Evolutionary conservation across 306 rosid genomes (phyloP).

Genomic region (Malus orientalis): DNA sequence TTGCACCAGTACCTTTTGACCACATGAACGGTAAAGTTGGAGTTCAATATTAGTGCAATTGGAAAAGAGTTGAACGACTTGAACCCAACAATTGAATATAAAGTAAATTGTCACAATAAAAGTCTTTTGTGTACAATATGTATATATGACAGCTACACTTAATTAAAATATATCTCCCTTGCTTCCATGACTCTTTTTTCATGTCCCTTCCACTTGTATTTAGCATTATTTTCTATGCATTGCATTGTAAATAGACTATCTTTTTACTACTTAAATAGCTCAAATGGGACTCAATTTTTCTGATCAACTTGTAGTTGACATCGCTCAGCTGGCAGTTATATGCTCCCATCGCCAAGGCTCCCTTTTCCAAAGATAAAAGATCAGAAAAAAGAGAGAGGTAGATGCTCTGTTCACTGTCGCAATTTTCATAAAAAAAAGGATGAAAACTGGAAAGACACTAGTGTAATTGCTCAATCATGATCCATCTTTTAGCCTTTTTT

Average conservation of each 20-base stretch:
- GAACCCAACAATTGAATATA: too few relatives aligned
- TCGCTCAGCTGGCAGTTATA: neutral
- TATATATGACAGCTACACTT: neutral
- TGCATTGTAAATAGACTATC: too few relatives aligned
- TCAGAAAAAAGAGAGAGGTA: too few relatives aligned
- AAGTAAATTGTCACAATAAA: neutral
- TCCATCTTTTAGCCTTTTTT: neutral
- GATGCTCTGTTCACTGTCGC: neutral
- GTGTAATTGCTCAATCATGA: slow-evolving; percentile 2
- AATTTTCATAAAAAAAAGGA: neutral
- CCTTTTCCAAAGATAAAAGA: neutral
- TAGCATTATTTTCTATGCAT: neutral
- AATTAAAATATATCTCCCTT: neutral
- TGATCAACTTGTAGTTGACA: neutral
- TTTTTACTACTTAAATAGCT: neutral
- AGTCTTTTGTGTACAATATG: neutral
- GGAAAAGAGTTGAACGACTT: neutral
- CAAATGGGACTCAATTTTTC: neutral
- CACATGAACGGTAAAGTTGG: neutral
- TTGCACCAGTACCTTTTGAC: neutral
- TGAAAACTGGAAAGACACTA: neutral
- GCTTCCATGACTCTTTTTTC: neutral
- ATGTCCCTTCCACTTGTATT: neutral
- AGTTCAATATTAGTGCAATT: neutral
- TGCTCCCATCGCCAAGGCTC: neutral